Evolutionary conservation across 768 basidiomycete species (phyloP).

Genomic region (Suillus decipiens): DNA sequence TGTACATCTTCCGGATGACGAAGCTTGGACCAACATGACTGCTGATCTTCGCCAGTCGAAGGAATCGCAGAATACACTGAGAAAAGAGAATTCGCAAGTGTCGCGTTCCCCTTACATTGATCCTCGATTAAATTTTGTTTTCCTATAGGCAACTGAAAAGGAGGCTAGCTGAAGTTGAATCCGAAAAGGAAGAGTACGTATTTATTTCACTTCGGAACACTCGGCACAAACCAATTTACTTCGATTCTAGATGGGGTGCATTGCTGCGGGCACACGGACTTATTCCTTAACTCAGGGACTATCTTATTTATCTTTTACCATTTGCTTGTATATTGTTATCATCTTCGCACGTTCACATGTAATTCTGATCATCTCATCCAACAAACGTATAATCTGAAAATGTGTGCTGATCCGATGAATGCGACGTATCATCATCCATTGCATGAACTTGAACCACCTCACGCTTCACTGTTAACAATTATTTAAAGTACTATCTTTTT

Average conservation of each 20-base stretch:
- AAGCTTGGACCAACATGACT: constrained; percentile 81
- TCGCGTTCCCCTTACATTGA: not conserved
- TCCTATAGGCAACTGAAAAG: constrained; percentile 63
- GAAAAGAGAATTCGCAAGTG: constrained; percentile 80
- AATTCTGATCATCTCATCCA: not conserved
- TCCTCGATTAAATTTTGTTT: constrained; percentile 10
- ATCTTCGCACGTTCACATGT: constrained; percentile 1
- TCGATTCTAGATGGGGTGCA: constrained; percentile 58
- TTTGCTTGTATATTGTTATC: constrained; percentile 10
- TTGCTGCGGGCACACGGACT: constrained; percentile 53
- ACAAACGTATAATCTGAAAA: not conserved
- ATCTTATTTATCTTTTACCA: constrained; percentile 6
- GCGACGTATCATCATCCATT: not conserved
- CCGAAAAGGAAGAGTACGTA: constrained; percentile 80
- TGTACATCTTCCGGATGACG: constrained; percentile 75
- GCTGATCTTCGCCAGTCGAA: constrained; percentile 75
- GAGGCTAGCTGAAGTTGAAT: constrained; percentile 66
- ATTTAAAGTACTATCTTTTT: too few species aligned
- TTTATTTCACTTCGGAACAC: constrained; percentile 5
- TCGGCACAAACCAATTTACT: constrained; percentile 15
- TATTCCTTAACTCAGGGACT: constrained; percentile 35
- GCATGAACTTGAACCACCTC: not conserved
- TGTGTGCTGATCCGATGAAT: not conserved
- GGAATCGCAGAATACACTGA: constrained; percentile 69
- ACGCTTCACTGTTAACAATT: too few species aligned